Evolutionary conservation across 2,329 filamentous ascomycete genomes (phyloP).

Genomic region (Conoideocrella luteorostrata): DNA sequence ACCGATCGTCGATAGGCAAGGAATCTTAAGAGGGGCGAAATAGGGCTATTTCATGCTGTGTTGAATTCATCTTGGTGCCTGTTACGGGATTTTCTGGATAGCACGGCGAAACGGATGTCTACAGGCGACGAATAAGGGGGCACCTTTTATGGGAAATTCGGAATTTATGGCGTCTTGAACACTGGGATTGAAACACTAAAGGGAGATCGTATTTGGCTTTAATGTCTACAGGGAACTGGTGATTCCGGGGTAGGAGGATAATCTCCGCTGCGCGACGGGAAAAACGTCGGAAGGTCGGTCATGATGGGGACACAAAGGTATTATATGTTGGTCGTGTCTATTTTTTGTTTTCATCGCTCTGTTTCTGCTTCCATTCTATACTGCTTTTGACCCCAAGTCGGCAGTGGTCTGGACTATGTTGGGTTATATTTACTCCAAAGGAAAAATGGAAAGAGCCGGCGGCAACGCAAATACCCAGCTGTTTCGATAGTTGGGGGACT

Average conservation of each 20-base stretch:
- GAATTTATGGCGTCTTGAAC: conserved; percentile 4
- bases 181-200: neutral
- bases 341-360: neutral
- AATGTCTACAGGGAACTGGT: conserved; percentile 2
- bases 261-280: no score
- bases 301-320: no score
- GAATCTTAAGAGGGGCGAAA: neutral
- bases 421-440: no score
- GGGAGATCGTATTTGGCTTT: neutral
- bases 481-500: no score
- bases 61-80: no score
- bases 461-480: conserved; percentile 3
- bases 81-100: conserved; percentile 1
- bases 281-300: no score
- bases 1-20: conserved; percentile 7
- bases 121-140: neutral
- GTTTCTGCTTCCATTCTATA: neutral
- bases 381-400: no score
- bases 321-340: no score
- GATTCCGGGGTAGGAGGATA: no score
- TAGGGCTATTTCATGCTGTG: neutral
- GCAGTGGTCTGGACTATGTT: no score
- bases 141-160: neutral
- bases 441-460: conserved; percentile 4
- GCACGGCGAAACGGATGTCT: conserved; percentile 4